Percentiles rank a stretch among this genome's conserved stretches.
Evolutionary conservation across 1,284 basidiomycete genomes (phyloP).

Genomic region (Puccinia horiana): DNA sequence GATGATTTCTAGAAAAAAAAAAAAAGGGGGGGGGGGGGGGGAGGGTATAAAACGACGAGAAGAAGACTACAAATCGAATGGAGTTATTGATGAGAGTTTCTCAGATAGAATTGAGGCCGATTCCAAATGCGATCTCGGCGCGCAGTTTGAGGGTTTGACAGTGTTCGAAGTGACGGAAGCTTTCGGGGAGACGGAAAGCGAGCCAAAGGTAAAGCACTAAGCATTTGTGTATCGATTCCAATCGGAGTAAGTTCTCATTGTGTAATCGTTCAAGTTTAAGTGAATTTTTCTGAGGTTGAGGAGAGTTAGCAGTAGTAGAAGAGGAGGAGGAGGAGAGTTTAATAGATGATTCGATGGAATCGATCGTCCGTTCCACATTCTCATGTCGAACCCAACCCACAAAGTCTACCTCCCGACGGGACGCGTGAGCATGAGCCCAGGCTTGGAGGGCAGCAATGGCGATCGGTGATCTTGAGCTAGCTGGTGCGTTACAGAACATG

Average conservation of each 20-base stretch:
- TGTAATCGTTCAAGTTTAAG: constrained; percentile 37
- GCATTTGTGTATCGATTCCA: constrained; percentile 82
- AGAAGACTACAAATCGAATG: too few relatives aligned
- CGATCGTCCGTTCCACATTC: constrained; percentile 55
- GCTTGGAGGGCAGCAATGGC: constrained; percentile 16
- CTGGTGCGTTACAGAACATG: constrained; percentile 57
- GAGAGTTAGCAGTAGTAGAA: constrained; percentile 41
- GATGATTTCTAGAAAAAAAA: too few relatives aligned
- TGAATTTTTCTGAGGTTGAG: not conserved
- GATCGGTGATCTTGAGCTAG: constrained; percentile 16
- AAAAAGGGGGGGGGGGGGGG: too few relatives aligned
- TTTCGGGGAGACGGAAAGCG: constrained; percentile 71
- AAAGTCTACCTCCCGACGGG: constrained; percentile 45
- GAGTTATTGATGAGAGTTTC: too few relatives aligned
- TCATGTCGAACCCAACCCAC: constrained; percentile 46
- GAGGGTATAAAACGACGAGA: too few relatives aligned
- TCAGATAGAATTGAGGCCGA: constrained; percentile 32
- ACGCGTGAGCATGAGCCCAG: constrained; percentile 34
- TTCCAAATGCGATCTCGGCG: constrained; percentile 20
- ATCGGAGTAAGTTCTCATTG: constrained; percentile 59
- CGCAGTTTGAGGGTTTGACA: constrained; percentile 22
- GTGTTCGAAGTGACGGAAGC: constrained; percentile 62
- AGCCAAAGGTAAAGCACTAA: constrained; percentile 86
- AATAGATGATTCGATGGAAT: constrained; percentile 50
- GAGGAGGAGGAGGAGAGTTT: not conserved